Conservation (phyloP, 805 yeast species). For the Suhomyces emberorum region DNA sequence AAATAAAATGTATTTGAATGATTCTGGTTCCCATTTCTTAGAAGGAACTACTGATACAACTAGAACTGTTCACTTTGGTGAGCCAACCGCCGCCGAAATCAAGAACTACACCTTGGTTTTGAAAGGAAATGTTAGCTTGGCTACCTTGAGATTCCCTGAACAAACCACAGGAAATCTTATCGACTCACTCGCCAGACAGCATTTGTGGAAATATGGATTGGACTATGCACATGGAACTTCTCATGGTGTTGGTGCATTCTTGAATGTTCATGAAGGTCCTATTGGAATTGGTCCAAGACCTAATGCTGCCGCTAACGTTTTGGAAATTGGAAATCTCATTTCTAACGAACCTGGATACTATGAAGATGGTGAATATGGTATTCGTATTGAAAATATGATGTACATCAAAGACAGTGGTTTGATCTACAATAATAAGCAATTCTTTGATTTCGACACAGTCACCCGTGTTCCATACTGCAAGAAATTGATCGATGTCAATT, state of each 20-base stretch:
- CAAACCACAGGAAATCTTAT: slow-evolving; percentile 52
- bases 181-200: slow-evolving; percentile 58
- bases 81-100: slow-evolving; percentile 45
- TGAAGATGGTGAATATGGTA: slow-evolving; percentile 57
- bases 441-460: slow-evolving; percentile 73
- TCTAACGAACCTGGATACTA: slow-evolving; percentile 66
- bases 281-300: slow-evolving; percentile 59
- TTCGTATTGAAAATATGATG: slow-evolving; percentile 53
- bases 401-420: slow-evolving; percentile 41
- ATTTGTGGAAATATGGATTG: slow-evolving; percentile 52
- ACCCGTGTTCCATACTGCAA: slow-evolving; percentile 84
- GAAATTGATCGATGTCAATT: slow-evolving; percentile 58
- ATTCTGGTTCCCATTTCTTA: slow-evolving; percentile 58
- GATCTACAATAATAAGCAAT: slow-evolving; percentile 51
- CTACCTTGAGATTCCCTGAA: slow-evolving; percentile 51
- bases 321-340: slow-evolving; percentile 52
- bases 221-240: slow-evolving; percentile 66
- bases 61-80: slow-evolving; percentile 53
- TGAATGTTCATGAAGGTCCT: slow-evolving; percentile 63
- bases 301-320: slow-evolving; percentile 40
- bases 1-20: slow-evolving; percentile 50
- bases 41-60: slow-evolving; percentile 68
- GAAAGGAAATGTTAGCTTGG: slow-evolving; percentile 53
- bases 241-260: slow-evolving; percentile 61
- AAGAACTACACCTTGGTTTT: slow-evolving; percentile 55